phyloP scores from a whole-genome alignment of 352 stramenopile species.

The Elongisporangium anandrum region DNA sequence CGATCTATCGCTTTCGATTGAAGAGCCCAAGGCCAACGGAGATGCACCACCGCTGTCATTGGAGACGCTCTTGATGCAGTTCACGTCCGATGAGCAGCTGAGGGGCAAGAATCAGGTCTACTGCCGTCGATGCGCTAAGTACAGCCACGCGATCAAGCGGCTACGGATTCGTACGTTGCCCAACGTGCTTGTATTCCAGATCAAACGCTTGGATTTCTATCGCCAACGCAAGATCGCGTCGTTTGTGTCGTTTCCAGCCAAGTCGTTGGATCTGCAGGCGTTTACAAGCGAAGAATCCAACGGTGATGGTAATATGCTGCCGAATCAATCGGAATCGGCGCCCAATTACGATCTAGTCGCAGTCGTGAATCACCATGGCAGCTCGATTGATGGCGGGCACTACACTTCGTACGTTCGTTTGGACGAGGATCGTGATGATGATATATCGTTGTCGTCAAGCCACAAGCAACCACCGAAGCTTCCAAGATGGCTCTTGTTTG shows the following conservation, averaged over 20 bases:
- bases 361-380: conserved; percentile 66
- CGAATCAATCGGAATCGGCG: not conserved
- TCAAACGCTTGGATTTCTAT: conserved; percentile 72
- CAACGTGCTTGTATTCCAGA: conserved; percentile 71
- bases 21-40: conserved; percentile 10
- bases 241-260: conserved; percentile 51
- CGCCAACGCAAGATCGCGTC: conserved; percentile 48
- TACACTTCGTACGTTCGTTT: conserved; percentile 57
- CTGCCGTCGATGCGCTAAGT: conserved; percentile 45
- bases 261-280: conserved; percentile 30
- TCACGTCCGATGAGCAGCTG: conserved; percentile 52
- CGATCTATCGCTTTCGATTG: conserved; percentile 64
- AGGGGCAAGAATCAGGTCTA: conserved; percentile 63
- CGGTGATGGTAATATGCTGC: conserved; percentile 9
- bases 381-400: conserved; percentile 62
- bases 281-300: conserved; percentile 16
- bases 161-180: conserved; percentile 56
- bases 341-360: conserved; percentile 49
- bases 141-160: conserved; percentile 57
- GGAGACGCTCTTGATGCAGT: conserved; percentile 30
- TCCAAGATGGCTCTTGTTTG: conserved; percentile 47
- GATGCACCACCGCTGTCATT: conserved; percentile 18
- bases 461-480: conserved; percentile 8
- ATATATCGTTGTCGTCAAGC: not conserved
- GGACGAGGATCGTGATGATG: conserved; percentile 10